Percentiles rank a stretch among this genome's conserved stretches.
Conservation (phyloP, 2,329 filamentous ascomycete genomes). For the Gaeumannomyces tritici region DNA sequence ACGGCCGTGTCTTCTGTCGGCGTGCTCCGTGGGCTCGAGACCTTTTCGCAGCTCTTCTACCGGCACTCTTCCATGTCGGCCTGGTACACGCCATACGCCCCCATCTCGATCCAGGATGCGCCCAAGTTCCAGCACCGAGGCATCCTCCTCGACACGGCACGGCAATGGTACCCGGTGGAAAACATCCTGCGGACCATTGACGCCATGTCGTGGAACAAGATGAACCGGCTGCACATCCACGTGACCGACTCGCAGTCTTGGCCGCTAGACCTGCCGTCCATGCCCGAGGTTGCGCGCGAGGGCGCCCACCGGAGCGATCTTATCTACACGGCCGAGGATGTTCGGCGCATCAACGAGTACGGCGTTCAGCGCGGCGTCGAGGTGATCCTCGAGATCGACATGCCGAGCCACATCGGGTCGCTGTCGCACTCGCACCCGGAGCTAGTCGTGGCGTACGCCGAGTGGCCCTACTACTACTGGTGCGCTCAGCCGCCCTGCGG, state of each 20-base stretch:
- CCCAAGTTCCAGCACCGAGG: constrained; percentile 72
- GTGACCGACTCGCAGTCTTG: constrained; percentile 77
- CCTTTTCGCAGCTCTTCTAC: constrained; percentile 74
- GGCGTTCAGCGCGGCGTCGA: constrained; percentile 59
- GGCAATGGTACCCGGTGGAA: constrained; percentile 58
- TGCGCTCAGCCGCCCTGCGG: constrained; percentile 57
- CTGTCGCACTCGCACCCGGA: constrained; percentile 60
- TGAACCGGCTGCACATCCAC: constrained; percentile 76
- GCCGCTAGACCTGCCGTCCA: constrained; percentile 68
- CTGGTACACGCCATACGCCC: constrained; percentile 62
- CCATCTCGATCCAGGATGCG: constrained; percentile 60
- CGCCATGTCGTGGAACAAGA: constrained; percentile 67
- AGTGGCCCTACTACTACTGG: constrained; percentile 46
- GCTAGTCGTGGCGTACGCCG: constrained; percentile 55
- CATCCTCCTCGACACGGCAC: constrained; percentile 67
- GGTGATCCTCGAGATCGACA: constrained; percentile 69
- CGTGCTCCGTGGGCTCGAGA: constrained; percentile 62
- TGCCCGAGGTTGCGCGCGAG: constrained; percentile 62
- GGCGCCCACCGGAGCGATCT: constrained; percentile 63
- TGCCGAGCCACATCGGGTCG: constrained; percentile 68
- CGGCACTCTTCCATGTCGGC: constrained; percentile 46
- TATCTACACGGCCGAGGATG: constrained; percentile 56
- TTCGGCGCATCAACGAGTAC: constrained; percentile 60
- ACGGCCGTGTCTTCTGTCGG: constrained; percentile 58
- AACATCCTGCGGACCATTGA: constrained; percentile 71